Percentiles rank a stretch among this genome's conserved stretches.
Conservation (phyloP, 169 alveolate species). For the Plasmodium sp. region DNA sequence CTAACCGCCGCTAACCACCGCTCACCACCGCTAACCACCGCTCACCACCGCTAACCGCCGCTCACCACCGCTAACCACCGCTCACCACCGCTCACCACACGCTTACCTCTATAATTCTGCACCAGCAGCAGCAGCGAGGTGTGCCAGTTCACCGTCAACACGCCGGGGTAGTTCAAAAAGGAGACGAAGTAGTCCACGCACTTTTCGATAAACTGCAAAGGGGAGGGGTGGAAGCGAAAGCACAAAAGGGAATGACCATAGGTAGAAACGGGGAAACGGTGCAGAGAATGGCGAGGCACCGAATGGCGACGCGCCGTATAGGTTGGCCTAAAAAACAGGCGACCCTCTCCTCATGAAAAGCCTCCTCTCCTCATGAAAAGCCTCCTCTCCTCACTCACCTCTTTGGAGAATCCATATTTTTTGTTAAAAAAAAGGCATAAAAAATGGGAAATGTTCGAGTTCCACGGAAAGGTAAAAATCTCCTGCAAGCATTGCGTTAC, state of each 20-base stretch:
- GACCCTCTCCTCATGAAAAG: slow-evolving; percentile 39
- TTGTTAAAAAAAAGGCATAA: slow-evolving; percentile 93
- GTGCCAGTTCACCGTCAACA: slow-evolving; percentile 96
- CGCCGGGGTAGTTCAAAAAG: slow-evolving; percentile 82
- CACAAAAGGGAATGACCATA: background rate
- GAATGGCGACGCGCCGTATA: background rate
- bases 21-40: background rate
- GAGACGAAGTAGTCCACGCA: slow-evolving; percentile 80
- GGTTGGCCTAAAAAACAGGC: background rate
- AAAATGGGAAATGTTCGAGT: slow-evolving; percentile 91
- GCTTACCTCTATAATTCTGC: slow-evolving; percentile 87
- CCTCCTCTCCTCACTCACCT: slow-evolving; percentile 86
- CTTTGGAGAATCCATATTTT: slow-evolving; percentile 93
- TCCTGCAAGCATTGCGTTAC: slow-evolving; percentile 94
- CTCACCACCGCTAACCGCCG: background rate
- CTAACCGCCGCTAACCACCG: background rate
- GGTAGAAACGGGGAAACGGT: background rate
- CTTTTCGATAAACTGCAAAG: slow-evolving; percentile 77
- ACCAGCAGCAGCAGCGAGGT: slow-evolving; percentile 91
- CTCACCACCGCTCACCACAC: background rate
- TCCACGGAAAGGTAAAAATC: slow-evolving; percentile 90
- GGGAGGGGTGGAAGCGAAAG: background rate
- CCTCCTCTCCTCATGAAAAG: slow-evolving; percentile 73
- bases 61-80: background rate
- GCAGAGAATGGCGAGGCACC: background rate